Percentiles rank a stretch among this genome's conserved stretches.
These are phyloP conservation scores for Penicillium sp. DNA, from an alignment of 2,329 filamentous ascomycete genomes.

Conservation along the genomic window DNA sequence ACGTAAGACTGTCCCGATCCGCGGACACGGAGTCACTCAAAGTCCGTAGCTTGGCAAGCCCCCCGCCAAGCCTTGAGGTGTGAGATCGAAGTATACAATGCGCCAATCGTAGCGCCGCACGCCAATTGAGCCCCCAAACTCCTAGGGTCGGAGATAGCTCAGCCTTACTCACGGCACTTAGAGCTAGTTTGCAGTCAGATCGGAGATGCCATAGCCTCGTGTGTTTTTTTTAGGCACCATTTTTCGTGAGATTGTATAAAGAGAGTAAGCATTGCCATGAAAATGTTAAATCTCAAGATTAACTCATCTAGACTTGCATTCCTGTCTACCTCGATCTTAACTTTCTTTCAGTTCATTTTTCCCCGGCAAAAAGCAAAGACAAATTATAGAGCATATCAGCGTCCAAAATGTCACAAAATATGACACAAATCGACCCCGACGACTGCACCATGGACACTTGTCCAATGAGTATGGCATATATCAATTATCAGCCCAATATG, in stretches of 20 bases:
- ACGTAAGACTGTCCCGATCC: constrained; percentile 5
- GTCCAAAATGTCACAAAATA: constrained; percentile 2
- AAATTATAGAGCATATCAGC: neutral
- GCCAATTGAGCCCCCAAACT: neutral
- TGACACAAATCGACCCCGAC: neutral
- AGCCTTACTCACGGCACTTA: neutral
- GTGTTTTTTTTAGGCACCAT: neutral
- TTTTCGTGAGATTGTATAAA: neutral
- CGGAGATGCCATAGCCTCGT: constrained; percentile 8
- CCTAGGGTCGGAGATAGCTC: neutral
- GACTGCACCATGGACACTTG: constrained; percentile 18
- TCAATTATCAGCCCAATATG: constrained; percentile 18
- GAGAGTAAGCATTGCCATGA: neutral
- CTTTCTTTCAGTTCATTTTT: neutral
- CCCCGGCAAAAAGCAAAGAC: neutral
- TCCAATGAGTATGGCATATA: constrained; percentile 10
- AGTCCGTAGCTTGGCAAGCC: constrained; percentile 6
- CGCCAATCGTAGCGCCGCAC: neutral
- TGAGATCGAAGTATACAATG: neutral
- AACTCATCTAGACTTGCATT: neutral
- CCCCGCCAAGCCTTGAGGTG: neutral
- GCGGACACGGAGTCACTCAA: constrained; percentile 4
- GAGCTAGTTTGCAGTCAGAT: neutral
- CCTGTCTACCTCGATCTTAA: neutral
- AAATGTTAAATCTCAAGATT: neutral